These are phyloP conservation scores for Colletotrichum spinosum DNA, from an alignment of 2,329 filamentous ascomycete genomes.

Conservation along the genomic window DNA sequence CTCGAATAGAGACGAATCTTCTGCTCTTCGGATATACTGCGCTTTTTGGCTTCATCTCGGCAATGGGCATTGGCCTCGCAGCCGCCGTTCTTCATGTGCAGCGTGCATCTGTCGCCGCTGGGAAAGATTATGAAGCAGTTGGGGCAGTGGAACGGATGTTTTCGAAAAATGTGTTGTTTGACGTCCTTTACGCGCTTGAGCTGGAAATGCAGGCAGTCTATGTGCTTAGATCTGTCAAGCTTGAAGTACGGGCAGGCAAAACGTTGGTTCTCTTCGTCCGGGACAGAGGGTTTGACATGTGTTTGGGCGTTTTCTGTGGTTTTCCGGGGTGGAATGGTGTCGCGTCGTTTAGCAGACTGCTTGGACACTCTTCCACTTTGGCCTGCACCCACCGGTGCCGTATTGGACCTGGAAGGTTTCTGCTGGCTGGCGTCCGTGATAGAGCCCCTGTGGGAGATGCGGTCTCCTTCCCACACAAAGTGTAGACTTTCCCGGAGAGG, in stretches of 20 bases:
- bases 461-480: background rate
- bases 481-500: no score
- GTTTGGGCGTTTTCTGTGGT: background rate
- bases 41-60: no score
- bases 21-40: slow-evolving; percentile 2
- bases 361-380: background rate
- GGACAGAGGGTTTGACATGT: background rate
- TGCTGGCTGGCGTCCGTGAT: background rate
- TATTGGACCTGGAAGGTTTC: background rate
- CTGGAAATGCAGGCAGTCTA: slow-evolving; percentile 6
- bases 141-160: slow-evolving; percentile 2
- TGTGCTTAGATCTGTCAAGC: slow-evolving; percentile 1
- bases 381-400: background rate
- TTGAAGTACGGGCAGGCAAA: slow-evolving; percentile 10
- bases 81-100: background rate
- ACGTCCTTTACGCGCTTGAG: slow-evolving; percentile 12
- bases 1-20: background rate
- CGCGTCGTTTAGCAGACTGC: background rate
- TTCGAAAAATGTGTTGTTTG: slow-evolving; percentile 15
- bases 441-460: background rate
- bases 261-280: background rate
- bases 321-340: background rate
- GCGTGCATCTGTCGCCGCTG: background rate
- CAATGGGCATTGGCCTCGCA: background rate
- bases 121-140: background rate